Percentiles rank a stretch among this genome's conserved stretches.
These are phyloP conservation scores for Aspergillus sergii DNA, from an alignment of 2,329 filamentous ascomycete species.

Conservation along the genomic window DNA sequence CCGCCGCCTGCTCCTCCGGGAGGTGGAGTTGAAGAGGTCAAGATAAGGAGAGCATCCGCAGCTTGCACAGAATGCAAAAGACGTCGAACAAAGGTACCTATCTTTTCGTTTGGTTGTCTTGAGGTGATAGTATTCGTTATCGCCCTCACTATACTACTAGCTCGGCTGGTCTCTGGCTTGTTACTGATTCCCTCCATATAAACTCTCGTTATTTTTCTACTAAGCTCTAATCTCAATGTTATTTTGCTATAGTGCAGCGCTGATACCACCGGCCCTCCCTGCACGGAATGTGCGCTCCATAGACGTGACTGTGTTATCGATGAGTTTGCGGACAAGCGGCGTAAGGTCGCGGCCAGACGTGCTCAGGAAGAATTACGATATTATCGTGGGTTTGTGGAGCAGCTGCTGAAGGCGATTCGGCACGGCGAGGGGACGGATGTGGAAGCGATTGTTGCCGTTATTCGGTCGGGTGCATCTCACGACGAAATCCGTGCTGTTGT, in stretches of 20 bases:
- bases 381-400: constrained; percentile 30
- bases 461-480: constrained; percentile 26
- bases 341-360: constrained; percentile 35
- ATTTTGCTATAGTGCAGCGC: constrained; percentile 32
- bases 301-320: constrained; percentile 38
- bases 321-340: constrained; percentile 38
- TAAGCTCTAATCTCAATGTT: constrained; percentile 13
- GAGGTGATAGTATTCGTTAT: neutral
- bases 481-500: constrained; percentile 20
- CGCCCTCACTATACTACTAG: too few relatives aligned
- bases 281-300: constrained; percentile 38
- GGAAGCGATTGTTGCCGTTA: constrained; percentile 28
- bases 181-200: neutral
- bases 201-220: neutral
- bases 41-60: constrained; percentile 39
- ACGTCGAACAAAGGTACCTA: constrained; percentile 40
- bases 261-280: constrained; percentile 28
- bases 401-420: constrained; percentile 31
- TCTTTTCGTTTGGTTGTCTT: neutral
- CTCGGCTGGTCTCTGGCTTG: neutral
- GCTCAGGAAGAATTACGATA: constrained; percentile 34
- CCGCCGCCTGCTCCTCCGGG: constrained; percentile 18
- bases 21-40: constrained; percentile 30
- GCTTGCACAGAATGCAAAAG: constrained; percentile 42
- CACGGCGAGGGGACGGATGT: constrained; percentile 21